Conservation (phyloP, 2,329 filamentous ascomycete genomes). For the Aureobasidium pullulans region DNA sequence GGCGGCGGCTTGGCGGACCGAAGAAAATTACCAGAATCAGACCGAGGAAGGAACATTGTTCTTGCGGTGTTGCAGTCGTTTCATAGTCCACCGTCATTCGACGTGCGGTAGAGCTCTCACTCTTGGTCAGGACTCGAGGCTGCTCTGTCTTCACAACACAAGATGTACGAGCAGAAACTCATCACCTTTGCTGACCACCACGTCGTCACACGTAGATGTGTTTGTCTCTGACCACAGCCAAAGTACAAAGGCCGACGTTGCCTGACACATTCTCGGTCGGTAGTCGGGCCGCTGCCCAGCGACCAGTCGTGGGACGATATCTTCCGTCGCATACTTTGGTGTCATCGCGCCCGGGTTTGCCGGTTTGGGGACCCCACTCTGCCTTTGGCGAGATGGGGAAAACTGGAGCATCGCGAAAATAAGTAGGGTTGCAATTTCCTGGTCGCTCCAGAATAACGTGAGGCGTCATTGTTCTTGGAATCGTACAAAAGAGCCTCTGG, state of each 20-base stretch:
- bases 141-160: not conserved
- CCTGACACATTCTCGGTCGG: not conserved
- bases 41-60: not conserved
- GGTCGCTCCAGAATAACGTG: not conserved
- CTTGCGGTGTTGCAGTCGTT: not conserved
- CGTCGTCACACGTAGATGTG: not conserved
- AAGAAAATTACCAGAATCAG: not conserved
- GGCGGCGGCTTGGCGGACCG: not conserved
- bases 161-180: not conserved
- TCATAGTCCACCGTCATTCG: not conserved
- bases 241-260: not conserved
- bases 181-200: not conserved
- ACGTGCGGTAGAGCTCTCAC: not conserved
- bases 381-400: constrained; percentile 1
- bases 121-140: not conserved
- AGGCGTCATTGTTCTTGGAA: constrained; percentile 4
- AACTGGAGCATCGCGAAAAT: constrained; percentile 14
- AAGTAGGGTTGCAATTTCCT: constrained; percentile 12
- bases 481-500: not conserved
- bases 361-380: constrained; percentile 10
- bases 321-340: not conserved
- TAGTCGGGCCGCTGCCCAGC: constrained; percentile 4
- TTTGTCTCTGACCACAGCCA: not conserved
- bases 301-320: not conserved
- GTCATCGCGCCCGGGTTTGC: constrained; percentile 1